Evolutionary conservation across 768 basidiomycete genomes (phyloP), one percentile per base, ranked within the genome.

Genomic region (Suillus brevipes): DNA sequence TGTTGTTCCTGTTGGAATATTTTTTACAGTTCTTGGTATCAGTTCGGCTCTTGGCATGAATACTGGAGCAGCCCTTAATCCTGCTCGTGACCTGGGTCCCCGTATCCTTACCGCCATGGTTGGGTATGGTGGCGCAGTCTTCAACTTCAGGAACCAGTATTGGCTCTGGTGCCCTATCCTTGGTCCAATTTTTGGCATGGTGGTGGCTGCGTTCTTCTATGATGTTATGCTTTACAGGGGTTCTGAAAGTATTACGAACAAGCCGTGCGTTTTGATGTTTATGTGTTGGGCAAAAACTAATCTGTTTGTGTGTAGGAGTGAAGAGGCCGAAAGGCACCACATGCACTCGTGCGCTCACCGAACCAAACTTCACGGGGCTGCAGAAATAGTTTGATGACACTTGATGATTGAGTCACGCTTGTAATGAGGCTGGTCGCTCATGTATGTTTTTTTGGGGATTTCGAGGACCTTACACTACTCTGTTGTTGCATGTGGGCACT

Each of bases 111-210:
- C 86, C 5, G 80, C 86, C 7, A 88, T 89, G 84, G 86, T 82
- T 23, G 88, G 88, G n/a, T 89, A 87, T 69, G 87, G 86, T 12
- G 69, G 63, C 25, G 61, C 10, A 61, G 59, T 63, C 20, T 63
- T 66, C 58, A 61, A 62, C 23, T 72, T 65, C 64, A 63, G 68
- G 64, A 84, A 80, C 69, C 86, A 89, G 64, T 89, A 88, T 71
- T 89, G 87, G 87, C 68, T 89, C 36, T 89, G 87, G 87, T 83
- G 83, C 65, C 84, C 86, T 3, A 74, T 88, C 49, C 74, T 86
- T 38, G 85, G 77, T 2, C 83, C 87, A 7, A 80, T 87, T 69
- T 64, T 82, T 36, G 87, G 87, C 40, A 84, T 78, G 13, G 76
- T 83, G 61, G 74, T 77, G 23, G 88, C 84, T 7, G 75, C 79